These are phyloP conservation scores for Staphylotrichum tortipilum DNA, from an alignment of 495 filamentous ascomycete genomes.

Conservation along the genomic window DNA sequence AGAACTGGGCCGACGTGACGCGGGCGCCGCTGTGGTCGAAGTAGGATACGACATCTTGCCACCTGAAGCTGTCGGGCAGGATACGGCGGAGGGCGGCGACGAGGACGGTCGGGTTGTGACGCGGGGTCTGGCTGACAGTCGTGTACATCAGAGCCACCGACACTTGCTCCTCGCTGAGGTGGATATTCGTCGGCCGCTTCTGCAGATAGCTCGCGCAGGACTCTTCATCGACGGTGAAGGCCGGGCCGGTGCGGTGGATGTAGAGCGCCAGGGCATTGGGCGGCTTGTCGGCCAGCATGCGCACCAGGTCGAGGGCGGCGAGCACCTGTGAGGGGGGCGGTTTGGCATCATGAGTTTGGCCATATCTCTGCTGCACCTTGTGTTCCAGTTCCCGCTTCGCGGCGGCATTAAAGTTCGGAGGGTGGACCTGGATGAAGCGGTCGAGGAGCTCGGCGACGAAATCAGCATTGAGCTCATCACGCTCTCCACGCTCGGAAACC, in stretches of 20 bases:
- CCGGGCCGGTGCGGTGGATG: constrained; percentile 66
- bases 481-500: constrained; percentile 39
- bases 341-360: constrained; percentile 42
- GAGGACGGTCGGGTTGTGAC: constrained; percentile 66
- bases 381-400: constrained; percentile 58
- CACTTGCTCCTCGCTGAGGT: constrained; percentile 73
- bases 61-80: constrained; percentile 55
- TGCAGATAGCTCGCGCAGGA: constrained; percentile 48
- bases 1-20: constrained; percentile 69
- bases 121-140: constrained; percentile 60
- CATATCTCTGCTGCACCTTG: constrained; percentile 60
- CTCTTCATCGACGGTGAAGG: constrained; percentile 44
- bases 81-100: constrained; percentile 46
- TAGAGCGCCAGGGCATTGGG: constrained; percentile 61
- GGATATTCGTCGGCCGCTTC: constrained; percentile 53
- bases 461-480: constrained; percentile 51
- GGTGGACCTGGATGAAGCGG: constrained; percentile 70
- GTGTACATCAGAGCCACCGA: constrained; percentile 70
- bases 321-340: constrained; percentile 63
- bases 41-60: constrained; percentile 69
- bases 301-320: constrained; percentile 63
- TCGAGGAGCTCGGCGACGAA: constrained; percentile 73
- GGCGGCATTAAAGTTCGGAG: constrained; percentile 69
- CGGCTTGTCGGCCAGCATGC: constrained; percentile 53
- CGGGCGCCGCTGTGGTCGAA: constrained; percentile 76